Percentiles rank a stretch among this genome's conserved stretches.
Conservation (phyloP, 306 rosid genomes). For the Pachyrhizus erosus region DNA sequence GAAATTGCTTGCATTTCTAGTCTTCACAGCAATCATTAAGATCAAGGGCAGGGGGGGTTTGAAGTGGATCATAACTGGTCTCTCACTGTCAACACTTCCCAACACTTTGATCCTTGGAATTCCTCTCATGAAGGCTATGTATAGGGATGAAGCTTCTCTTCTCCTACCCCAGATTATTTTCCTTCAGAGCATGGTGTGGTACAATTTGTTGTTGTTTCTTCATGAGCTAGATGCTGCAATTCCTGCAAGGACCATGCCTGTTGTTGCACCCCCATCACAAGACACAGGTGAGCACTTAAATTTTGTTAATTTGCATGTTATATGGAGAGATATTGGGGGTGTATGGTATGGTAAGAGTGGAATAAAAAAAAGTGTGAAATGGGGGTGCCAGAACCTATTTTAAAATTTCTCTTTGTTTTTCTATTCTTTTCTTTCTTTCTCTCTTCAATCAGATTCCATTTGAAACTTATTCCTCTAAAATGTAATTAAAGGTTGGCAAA, state of each 20-base stretch:
- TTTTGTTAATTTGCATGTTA: slow-evolving; percentile 15
- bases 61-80: slow-evolving; percentile 73
- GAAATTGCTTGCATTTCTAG: slow-evolving; percentile 65
- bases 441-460: slow-evolving; percentile 36
- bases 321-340: slow-evolving; percentile 2
- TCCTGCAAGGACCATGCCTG: slow-evolving; percentile 64
- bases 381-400: slow-evolving; percentile 28
- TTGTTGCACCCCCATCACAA: slow-evolving; percentile 57
- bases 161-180: slow-evolving; percentile 81
- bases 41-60: slow-evolving; percentile 65
- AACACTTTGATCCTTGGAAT: slow-evolving; percentile 92
- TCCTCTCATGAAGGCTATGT: slow-evolving; percentile 92
- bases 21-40: slow-evolving; percentile 57
- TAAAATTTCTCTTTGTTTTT: slow-evolving; percentile 13
- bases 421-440: slow-evolving; percentile 34
- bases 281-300: slow-evolving; percentile 60
- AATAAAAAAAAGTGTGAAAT: slow-evolving; percentile 22
- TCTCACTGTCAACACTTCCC: slow-evolving; percentile 90
- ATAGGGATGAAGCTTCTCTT: slow-evolving; percentile 63
- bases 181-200: slow-evolving; percentile 91
- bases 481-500: slow-evolving; percentile 20
- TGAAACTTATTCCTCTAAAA: slow-evolving; percentile 34
- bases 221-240: slow-evolving; percentile 72
- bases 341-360: background rate
- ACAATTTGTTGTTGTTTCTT: slow-evolving; percentile 77